Base-by-base conservation (phyloP, 768 basidiomycete species). In the Mycena epipterygia region DNA sequence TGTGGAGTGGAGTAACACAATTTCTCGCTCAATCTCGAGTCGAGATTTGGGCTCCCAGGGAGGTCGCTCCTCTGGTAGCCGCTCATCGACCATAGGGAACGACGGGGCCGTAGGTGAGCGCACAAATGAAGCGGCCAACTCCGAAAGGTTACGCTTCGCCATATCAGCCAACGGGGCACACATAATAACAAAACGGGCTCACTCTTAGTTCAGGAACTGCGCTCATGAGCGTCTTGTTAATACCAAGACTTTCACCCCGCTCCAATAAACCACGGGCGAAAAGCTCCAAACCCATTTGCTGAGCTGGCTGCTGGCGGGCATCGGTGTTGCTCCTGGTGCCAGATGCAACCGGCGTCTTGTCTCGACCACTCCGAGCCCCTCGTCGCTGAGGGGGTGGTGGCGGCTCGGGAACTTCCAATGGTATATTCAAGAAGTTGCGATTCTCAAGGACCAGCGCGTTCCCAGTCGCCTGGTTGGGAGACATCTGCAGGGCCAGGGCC, bases 401-500 rank as follows among this genome's bases (percentile, higher is more conserved):
- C 27, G 85, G 82, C 9, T 87, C 84, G 2, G 90, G 90, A 3
- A 90, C 83, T 49, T 95, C 93, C 2, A 88, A 78, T 0, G 93
- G 88, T 42, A 96, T 93, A 56, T 90, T 88, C 52, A 98, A 84
- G 13, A 92, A 71, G 71, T 93, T 93, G 39, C 89, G 87, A 77
- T 98, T 98, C 81, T 98, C 95, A 46, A 94, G 82, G 14, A 93
- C 85, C 37, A 97, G 79, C 6, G 93, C 88, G n/a, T 89, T 89
- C 14, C 96, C 96, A 0, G 91, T 91, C 1, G 92, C 81, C 4
- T 93, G 89, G 2, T 85, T 92, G 9, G 93, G 92, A 2, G 93
- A 87, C 81, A 92, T 88, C 70, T 93, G 91, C 17, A 98, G 81
- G 14, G 90, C 88, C 46, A 94, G 76, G 0, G 97, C 97, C 80